phyloP scores from a whole-genome alignment of 1,139 yeast genomes.

The Suhomyces panamericanus region DNA sequence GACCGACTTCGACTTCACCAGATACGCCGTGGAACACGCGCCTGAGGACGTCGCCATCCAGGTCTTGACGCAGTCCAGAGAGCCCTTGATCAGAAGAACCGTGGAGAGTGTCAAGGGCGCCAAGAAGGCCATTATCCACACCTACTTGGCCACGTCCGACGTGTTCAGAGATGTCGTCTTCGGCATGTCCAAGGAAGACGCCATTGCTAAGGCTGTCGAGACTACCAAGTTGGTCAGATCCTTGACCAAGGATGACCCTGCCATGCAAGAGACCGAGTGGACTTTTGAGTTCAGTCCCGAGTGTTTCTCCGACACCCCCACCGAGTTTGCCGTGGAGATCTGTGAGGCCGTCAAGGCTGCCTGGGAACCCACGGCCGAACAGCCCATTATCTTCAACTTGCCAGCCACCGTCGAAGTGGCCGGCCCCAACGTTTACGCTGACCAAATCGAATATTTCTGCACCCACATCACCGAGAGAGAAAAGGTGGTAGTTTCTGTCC shows the following conservation, averaged over 20 bases:
- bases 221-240: conserved; percentile 42
- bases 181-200: conserved; percentile 43
- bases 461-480: conserved; percentile 44
- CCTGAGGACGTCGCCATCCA: conserved; percentile 50
- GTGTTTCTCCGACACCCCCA: conserved; percentile 46
- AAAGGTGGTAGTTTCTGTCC: conserved; percentile 46
- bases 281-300: conserved; percentile 49
- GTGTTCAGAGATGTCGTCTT: conserved; percentile 49
- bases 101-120: conserved; percentile 50
- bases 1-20: conserved; percentile 50
- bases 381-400: conserved; percentile 48
- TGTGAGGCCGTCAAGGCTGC: conserved; percentile 49
- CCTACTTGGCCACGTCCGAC: conserved; percentile 50
- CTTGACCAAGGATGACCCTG: conserved; percentile 45
- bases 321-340: conserved; percentile 44
- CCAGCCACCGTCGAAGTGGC: conserved; percentile 54
- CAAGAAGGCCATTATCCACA: conserved; percentile 48
- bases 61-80: conserved; percentile 50
- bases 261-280: conserved; percentile 45
- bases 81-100: conserved; percentile 45
- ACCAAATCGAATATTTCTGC: conserved; percentile 50
- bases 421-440: conserved; percentile 51
- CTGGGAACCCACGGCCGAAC: conserved; percentile 47
- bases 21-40: conserved; percentile 48
- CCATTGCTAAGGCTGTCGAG: conserved; percentile 43